Evolutionary conservation across 495 filamentous ascomycete species (phyloP).

Genomic region (Chaetomidium leptoderma): DNA sequence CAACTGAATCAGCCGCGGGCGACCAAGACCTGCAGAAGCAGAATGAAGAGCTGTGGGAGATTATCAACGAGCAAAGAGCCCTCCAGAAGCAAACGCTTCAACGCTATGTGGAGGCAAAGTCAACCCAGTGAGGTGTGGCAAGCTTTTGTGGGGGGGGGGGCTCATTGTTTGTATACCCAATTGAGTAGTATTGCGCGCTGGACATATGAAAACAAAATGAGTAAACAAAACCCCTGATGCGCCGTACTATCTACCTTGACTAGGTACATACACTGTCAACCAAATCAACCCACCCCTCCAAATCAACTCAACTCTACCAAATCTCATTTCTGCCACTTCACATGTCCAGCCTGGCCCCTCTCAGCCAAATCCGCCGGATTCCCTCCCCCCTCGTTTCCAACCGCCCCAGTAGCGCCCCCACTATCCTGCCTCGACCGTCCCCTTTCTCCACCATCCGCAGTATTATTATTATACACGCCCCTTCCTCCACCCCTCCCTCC

Average conservation of each 20-base stretch:
- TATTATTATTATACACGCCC: too few species aligned
- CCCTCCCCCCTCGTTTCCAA: constrained; percentile 6
- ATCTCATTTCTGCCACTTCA: not conserved
- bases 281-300: too few species aligned
- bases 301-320: too few species aligned
- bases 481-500: too few species aligned
- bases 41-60: constrained; percentile 50
- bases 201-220: too few species aligned
- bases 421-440: not conserved
- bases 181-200: not conserved
- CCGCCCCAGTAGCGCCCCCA: not conserved
- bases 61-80: constrained; percentile 46
- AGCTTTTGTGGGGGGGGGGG: not conserved
- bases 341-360: constrained; percentile 2
- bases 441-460: too few species aligned
- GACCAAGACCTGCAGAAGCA: constrained; percentile 45
- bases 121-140: constrained; percentile 23
- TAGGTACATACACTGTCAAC: too few species aligned
- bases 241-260: too few species aligned
- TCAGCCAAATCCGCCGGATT: constrained; percentile 5
- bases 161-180: not conserved
- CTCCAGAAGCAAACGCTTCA: constrained; percentile 48
- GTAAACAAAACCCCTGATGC: not conserved
- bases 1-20: constrained; percentile 13
- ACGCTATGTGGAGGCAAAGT: constrained; percentile 39